Evolutionary conservation across 768 basidiomycete species (phyloP).

Genomic region (Clavulina sp.): DNA sequence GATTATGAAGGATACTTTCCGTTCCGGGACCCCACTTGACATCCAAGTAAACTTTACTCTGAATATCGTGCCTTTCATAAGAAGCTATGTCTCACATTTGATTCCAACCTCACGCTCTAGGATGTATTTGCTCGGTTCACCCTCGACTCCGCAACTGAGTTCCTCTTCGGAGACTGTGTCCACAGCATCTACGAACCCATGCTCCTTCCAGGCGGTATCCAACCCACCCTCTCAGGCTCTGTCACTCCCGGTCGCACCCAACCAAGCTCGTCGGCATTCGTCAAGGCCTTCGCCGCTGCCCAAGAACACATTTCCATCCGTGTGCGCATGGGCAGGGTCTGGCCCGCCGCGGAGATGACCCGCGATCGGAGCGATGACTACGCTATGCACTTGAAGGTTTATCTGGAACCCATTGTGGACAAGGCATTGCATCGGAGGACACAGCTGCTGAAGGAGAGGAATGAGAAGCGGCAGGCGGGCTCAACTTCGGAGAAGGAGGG

Average conservation of each 20-base stretch:
- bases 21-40: conserved; percentile 34
- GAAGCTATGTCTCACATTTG: not conserved
- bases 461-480: not conserved
- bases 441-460: not conserved
- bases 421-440: conserved; percentile 23
- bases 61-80: no score
- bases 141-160: conserved; percentile 48
- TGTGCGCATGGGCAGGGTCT: conserved; percentile 24
- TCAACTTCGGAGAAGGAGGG: conserved; percentile 23
- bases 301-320: conserved; percentile 28
- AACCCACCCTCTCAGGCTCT: conserved; percentile 29
- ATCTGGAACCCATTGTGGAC: conserved; percentile 47
- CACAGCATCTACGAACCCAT: conserved; percentile 33
- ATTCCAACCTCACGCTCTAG: conserved; percentile 5
- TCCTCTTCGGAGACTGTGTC: conserved; percentile 44
- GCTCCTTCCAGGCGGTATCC: conserved; percentile 18
- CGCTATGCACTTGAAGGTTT: no score
- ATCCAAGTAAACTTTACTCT: conserved; percentile 29
- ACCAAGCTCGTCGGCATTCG: conserved; percentile 23
- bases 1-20: conserved; percentile 26
- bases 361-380: conserved; percentile 24
- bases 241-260: conserved; percentile 22
- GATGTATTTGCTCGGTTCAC: conserved; percentile 46
- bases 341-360: conserved; percentile 28
- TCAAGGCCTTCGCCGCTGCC: conserved; percentile 30